Base-by-base conservation (phyloP, 2,329 filamentous ascomycete species). In the Furcasterigmium furcatum region DNA sequence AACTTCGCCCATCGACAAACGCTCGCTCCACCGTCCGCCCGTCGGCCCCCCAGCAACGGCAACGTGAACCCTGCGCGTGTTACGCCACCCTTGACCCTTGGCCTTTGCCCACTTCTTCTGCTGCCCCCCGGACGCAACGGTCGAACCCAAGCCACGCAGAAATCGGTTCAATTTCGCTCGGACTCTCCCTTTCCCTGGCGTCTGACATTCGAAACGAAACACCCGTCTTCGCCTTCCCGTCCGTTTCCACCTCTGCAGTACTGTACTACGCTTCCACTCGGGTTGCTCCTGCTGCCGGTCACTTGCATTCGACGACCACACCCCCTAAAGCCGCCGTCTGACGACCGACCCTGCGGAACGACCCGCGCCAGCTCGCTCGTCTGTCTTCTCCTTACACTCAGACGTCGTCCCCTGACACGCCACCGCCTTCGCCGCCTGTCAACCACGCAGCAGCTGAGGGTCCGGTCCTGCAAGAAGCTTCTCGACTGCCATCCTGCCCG, bases 161-260 rank as follows among this genome's bases (percentile, higher is more conserved):
- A 42, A 32, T 42, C 40, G 40, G 40, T 14, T 22, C 40, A 42
- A 42, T 42, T 42, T 42, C 40, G 40, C 40, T 34, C 40, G 40
- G 40, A 42, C 40, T 42, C 40, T 32, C 30, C 40, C 40, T 42
- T 42, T 42, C 40, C 30, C 40, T 32, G 30, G 38, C 34, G n/a
- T 42, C 40, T 42, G 40, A 42, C 27, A 34, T 42, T 42, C 41
- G 41, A 43, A 43, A 43, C 41, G 41, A 43, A 43, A 43, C 41
- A 43, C 30, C 20, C 41, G 14, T 27, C 16, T 34, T 24, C 40
- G 18, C 21, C 27, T 30, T 34, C 29, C 40, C 27, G 19, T 36
- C 32, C 21, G 32, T 34, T 43, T 38, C 41, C 41, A 43, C 32
- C 41, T 43, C n/a, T 32, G 30, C 14, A 32, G 6, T 32, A 13